phyloP scores from a whole-genome alignment of 2,329 filamentous ascomycete genomes.

The Cercospora sp. region DNA sequence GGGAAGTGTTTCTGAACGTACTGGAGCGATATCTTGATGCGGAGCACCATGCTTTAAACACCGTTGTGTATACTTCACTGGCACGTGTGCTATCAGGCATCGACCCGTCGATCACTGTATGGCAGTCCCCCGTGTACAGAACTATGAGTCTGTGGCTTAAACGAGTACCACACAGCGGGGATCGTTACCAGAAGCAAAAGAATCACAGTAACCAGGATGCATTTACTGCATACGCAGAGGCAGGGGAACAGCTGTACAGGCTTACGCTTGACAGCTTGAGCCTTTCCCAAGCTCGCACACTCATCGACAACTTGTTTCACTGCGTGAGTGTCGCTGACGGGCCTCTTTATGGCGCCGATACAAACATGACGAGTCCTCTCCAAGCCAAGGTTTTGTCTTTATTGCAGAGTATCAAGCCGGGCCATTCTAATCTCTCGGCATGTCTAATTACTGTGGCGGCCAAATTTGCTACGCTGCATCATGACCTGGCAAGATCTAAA shows the following conservation, averaged over 20 bases:
- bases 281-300: conserved; percentile 62
- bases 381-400: conserved; percentile 69
- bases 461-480: conserved; percentile 70
- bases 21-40: conserved; percentile 56
- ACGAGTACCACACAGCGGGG: conserved; percentile 27
- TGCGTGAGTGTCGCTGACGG: conserved; percentile 70
- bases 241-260: conserved; percentile 74
- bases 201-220: conserved; percentile 68
- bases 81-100: conserved; percentile 42
- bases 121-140: conserved; percentile 33
- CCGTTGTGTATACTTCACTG: conserved; percentile 46
- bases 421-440: conserved; percentile 64
- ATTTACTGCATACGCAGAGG: conserved; percentile 77
- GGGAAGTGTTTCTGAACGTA: conserved; percentile 70
- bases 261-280: conserved; percentile 67
- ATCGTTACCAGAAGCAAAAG: conserved; percentile 15
- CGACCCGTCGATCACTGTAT: conserved; percentile 22
- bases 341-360: conserved; percentile 67
- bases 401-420: conserved; percentile 66
- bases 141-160: conserved; percentile 38
- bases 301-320: conserved; percentile 69
- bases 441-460: conserved; percentile 69
- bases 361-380: conserved; percentile 70
- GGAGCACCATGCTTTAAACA: conserved; percentile 44
- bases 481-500: conserved; percentile 42